A percentile compares a stretch with the other conserved stretches of the same genome.
Conservation (phyloP, 192 early-diverging fungal genomes). For the Backusella tuberculispora region DNA sequence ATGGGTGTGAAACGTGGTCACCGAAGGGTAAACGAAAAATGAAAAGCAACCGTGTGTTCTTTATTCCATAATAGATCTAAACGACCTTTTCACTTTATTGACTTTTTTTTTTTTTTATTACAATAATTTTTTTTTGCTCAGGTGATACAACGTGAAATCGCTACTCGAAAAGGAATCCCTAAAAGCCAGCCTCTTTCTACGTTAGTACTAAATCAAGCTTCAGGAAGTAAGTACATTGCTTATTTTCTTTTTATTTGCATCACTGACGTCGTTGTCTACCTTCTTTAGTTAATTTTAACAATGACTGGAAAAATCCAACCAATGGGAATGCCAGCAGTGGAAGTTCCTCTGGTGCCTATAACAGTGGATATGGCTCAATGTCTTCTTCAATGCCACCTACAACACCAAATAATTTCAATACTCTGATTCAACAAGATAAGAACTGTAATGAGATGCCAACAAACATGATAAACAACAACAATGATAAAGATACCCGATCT, state of each 20-base stretch:
- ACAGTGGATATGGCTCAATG: neutral
- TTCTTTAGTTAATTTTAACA: neutral
- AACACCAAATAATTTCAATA: neutral
- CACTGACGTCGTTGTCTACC: neutral
- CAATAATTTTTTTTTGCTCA: constrained; percentile 1
- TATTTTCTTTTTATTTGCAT: neutral
- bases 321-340: neutral
- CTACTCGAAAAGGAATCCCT: constrained; percentile 24
- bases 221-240: neutral
- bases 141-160: constrained; percentile 42
- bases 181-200: neutral
- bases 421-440: neutral
- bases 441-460: too few relatives aligned
- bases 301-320: neutral
- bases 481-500: neutral
- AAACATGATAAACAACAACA: neutral
- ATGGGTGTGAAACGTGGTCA: constrained; percentile 47
- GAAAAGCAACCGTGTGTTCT: constrained; percentile 20
- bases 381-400: neutral
- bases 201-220: constrained; percentile 4
- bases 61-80: neutral
- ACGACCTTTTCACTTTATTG: neutral
- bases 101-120: constrained; percentile 12
- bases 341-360: constrained; percentile 2
- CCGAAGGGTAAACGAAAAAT: constrained; percentile 43